A percentile compares a stretch with the other conserved stretches of the same genome.
Evolutionary conservation across 164 flowering plant genomes (phyloP).

Genomic region (Liquidambar formosana): DNA sequence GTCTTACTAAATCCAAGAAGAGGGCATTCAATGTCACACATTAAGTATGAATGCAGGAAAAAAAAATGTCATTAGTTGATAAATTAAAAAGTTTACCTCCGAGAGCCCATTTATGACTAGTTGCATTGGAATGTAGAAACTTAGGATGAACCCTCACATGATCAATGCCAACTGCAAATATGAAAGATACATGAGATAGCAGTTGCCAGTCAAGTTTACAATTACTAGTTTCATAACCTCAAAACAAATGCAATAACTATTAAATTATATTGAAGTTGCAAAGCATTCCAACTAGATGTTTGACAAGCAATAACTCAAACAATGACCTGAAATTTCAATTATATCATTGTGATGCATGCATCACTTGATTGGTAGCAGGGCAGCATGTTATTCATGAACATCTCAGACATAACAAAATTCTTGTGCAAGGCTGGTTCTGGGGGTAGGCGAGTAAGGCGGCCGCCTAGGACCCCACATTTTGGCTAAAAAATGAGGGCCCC

Average conservation of each 20-base stretch:
- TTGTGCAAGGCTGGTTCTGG: too few relatives aligned
- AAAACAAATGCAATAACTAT: neutral
- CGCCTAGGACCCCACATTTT: too few relatives aligned
- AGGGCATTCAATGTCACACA: neutral
- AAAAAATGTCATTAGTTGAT: too few relatives aligned
- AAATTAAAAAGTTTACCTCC: conserved; percentile 59
- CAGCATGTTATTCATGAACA: too few relatives aligned
- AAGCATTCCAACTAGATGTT: neutral
- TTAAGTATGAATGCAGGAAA: too few relatives aligned
- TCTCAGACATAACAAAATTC: too few relatives aligned
- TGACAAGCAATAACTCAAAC: neutral
- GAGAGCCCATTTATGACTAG: conserved; percentile 99
- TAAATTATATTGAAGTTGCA: neutral
- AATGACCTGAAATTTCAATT: neutral
- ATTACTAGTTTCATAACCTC: neutral
- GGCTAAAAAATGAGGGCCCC: too few relatives aligned
- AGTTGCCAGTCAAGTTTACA: neutral
- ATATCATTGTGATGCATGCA: too few relatives aligned
- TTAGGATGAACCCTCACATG: conserved; percentile 96
- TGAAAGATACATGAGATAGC: neutral
- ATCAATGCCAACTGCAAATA: conserved; percentile 76
- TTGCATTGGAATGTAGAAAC: conserved; percentile 97
- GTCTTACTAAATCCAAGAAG: neutral
- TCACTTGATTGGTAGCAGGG: too few relatives aligned
- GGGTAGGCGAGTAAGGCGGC: too few relatives aligned